A percentile compares a stretch with the other conserved stretches of the same genome.
These are phyloP conservation scores for Hygrophoropsis aurantiaca DNA, from an alignment of 768 basidiomycete species.

Conservation along the genomic window DNA sequence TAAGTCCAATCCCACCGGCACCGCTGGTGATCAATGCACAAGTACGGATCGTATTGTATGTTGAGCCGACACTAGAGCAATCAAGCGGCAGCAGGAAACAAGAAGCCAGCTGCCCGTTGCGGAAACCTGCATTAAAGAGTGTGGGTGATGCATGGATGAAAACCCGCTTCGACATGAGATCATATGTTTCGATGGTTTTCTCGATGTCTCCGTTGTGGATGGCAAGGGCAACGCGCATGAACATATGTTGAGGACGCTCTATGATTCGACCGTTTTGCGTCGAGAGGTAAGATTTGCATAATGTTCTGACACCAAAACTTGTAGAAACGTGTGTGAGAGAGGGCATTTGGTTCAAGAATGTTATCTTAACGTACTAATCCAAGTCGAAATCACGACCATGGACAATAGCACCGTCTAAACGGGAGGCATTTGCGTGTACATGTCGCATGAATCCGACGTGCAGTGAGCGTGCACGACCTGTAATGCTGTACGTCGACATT, in stretches of 20 bases:
- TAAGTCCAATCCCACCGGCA: conserved; percentile 90
- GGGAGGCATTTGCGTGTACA: conserved; percentile 62
- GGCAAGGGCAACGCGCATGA: conserved; percentile 95
- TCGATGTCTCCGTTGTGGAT: conserved; percentile 87
- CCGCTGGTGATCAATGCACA: conserved; percentile 97
- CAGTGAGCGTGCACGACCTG: conserved; percentile 75
- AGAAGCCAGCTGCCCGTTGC: conserved; percentile 81
- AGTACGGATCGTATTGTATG: conserved; percentile 92
- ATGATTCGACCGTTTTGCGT: conserved; percentile 87
- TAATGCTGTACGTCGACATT: conserved; percentile 84
- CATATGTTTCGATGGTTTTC: conserved; percentile 80
- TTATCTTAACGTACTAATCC: conserved; percentile 61
- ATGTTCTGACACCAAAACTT: conserved; percentile 94
- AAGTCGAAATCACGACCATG: conserved; percentile 95
- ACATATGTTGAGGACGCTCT: conserved; percentile 92
- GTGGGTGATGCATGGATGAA: conserved; percentile 95
- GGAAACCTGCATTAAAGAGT: conserved; percentile 92
- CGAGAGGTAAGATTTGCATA: conserved; percentile 92
- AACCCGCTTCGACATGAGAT: conserved; percentile 91
- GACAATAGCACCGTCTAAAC: conserved; percentile 85
- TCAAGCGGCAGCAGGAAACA: conserved; percentile 96
- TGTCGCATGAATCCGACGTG: conserved; percentile 28
- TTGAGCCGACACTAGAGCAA: conserved; percentile 92
- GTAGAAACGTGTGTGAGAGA: background rate
- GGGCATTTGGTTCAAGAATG: background rate